Evolutionary conservation across 352 stramenopile species (phyloP).

Genomic region (Pythium utonaiense): DNA sequence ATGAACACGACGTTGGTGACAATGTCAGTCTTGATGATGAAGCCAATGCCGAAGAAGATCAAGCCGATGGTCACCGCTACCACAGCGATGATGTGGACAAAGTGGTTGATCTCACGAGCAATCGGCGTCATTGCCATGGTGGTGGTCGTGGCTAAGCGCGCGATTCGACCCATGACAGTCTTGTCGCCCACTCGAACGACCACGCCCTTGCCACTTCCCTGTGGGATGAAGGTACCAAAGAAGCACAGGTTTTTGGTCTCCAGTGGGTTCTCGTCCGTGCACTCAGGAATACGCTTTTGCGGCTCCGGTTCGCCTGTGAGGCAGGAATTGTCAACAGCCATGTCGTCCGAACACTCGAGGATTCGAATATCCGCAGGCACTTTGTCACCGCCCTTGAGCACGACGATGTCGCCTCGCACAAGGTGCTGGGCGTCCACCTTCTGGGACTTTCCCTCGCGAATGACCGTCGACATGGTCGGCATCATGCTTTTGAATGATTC

Average conservation of each 20-base stretch:
- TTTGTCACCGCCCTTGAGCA: conserved; percentile 47
- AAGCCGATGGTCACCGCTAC: conserved; percentile 32
- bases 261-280: conserved; percentile 26
- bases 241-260: conserved; percentile 50
- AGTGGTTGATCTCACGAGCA: conserved; percentile 41
- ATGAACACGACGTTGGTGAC: conserved; percentile 42
- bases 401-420: conserved; percentile 48
- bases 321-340: conserved; percentile 69
- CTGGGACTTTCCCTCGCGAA: conserved; percentile 41
- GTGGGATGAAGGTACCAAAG: conserved; percentile 44
- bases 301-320: conserved; percentile 53
- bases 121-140: conserved; percentile 35
- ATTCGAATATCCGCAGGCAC: conserved; percentile 50
- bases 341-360: conserved; percentile 37
- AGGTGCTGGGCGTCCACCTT: conserved; percentile 44
- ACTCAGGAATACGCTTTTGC: conserved; percentile 24
- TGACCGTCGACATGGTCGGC: conserved; percentile 31
- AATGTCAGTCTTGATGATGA: conserved; percentile 31
- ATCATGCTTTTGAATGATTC: conserved; percentile 55
- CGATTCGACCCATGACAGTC: conserved; percentile 54
- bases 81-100: conserved; percentile 43
- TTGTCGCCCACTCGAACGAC: conserved; percentile 44
- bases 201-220: conserved; percentile 38
- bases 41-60: conserved; percentile 31
- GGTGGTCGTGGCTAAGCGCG: conserved; percentile 36